Evolutionary conservation across 1,139 yeast species (phyloP).

Genomic region (Taiozyma onychis): DNA sequence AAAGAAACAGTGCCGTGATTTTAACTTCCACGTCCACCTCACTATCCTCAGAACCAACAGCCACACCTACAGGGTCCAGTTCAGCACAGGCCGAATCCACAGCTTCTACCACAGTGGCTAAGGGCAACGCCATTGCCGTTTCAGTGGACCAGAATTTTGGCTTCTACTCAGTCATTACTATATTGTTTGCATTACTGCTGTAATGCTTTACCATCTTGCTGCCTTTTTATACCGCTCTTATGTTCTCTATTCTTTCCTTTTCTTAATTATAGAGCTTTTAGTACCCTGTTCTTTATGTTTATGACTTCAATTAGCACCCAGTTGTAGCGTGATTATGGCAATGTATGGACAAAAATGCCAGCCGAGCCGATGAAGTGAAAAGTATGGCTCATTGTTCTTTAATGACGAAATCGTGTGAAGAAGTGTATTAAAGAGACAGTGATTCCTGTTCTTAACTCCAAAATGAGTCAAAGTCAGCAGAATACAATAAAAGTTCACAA

Average conservation of each 20-base stretch:
- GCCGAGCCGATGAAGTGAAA: not conserved
- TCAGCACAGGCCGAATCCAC: not conserved
- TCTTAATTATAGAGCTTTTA: not conserved
- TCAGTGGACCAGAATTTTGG: not conserved
- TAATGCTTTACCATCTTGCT: not conserved
- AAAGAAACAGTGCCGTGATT: constrained; percentile 21
- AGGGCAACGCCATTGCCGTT: not conserved
- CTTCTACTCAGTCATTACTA: not conserved
- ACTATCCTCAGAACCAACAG: constrained; percentile 5
- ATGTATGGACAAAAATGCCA: not conserved
- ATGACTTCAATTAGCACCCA: not conserved
- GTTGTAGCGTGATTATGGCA: not conserved
- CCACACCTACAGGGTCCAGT: constrained; percentile 3
- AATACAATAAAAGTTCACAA: not conserved
- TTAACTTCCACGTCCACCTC: constrained; percentile 17
- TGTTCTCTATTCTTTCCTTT: not conserved
- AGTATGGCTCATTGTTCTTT: not conserved
- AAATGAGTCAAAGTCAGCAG: no score
- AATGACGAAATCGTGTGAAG: no score
- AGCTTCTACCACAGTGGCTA: not conserved
- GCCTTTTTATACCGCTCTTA: not conserved
- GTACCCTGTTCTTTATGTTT: not conserved
- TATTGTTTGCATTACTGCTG: not conserved
- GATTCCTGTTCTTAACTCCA: not conserved
- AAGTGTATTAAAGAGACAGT: no score